Base-by-base conservation (phyloP, 176 grass and related monocot genomes). In the Chloris gayana region DNA sequence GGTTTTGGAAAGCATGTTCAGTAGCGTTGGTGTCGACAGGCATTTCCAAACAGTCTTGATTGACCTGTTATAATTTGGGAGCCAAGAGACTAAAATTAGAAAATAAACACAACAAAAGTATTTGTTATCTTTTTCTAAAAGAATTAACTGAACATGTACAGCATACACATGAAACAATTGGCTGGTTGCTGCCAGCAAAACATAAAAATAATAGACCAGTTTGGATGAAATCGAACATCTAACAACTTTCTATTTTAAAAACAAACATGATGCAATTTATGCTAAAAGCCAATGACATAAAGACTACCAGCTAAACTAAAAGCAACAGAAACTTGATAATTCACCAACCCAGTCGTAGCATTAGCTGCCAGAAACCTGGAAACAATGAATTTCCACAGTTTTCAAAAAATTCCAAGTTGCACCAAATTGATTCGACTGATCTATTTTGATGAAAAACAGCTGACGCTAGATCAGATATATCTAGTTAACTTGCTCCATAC, bases 1-100 rank as follows among this genome's bases (percentile, higher is more conserved):
- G 53, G 73, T 7, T 84, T 78, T 87, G 72, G 76, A 80, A 69
- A 6, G 49, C 73, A 88, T 74, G 69, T 71, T 87, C 67, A 79
- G 45, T 77, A 84, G 47, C 51, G 33, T 50, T 38, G 22, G 11
- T 45, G 29, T 70, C 53, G 17, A 27, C 63, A 72, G 66, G 64
- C 22, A 54, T 73, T 67, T 67, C 53, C 33, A 89, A 78, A 79
- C 27, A 81, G 64, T 56, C 64, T 74, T 84, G 73, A 78, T 71
- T 71, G 27, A 39, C 84, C 91, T 93, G 85, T 69, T 38, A 47
- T n/a, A 73, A 66, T 41, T 68, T 39, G 64, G 53, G 69, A 80
- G 60, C 31, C 9, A 1, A 56, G 7, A 49, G 35, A 44, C 41
- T 58, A 66, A 37, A 69, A 24, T 69, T 19, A 77, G 37, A 63